A percentile compares a stretch with the other conserved stretches of the same genome.
phyloP scores from a whole-genome alignment of 169 alveolate species.

The Perkinsus olseni region DNA sequence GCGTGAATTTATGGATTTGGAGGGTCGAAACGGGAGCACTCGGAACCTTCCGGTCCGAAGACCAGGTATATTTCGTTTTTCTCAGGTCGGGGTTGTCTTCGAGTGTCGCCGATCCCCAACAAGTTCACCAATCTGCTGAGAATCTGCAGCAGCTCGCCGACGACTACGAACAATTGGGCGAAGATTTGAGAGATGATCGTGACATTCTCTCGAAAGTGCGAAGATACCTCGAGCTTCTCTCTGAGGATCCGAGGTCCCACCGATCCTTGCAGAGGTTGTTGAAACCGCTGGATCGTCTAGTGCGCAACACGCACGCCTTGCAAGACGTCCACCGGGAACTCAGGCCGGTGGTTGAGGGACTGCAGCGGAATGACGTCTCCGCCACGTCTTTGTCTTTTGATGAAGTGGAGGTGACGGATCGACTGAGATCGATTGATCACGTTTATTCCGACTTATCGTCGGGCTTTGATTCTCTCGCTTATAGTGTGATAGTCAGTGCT shows the following conservation, averaged over 20 bases:
- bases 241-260: neutral
- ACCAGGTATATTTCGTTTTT: too few relatives aligned
- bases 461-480: neutral
- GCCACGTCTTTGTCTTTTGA: neutral
- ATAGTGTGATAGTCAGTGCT: neutral
- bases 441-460: neutral
- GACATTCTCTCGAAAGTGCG: neutral
- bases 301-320: neutral
- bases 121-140: neutral
- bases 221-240: neutral
- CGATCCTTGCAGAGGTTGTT: neutral
- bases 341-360: neutral
- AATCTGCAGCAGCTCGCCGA: neutral
- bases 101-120: neutral
- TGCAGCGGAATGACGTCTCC: neutral
- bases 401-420: neutral
- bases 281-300: neutral
- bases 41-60: too few relatives aligned
- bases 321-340: neutral
- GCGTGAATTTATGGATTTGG: too few relatives aligned
- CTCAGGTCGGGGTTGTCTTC: neutral
- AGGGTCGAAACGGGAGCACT: too few relatives aligned
- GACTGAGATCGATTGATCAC: neutral
- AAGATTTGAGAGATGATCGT: neutral
- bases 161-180: neutral